phyloP scores from a whole-genome alignment of 164 flowering plant species.

The Chimonanthus praecox region DNA sequence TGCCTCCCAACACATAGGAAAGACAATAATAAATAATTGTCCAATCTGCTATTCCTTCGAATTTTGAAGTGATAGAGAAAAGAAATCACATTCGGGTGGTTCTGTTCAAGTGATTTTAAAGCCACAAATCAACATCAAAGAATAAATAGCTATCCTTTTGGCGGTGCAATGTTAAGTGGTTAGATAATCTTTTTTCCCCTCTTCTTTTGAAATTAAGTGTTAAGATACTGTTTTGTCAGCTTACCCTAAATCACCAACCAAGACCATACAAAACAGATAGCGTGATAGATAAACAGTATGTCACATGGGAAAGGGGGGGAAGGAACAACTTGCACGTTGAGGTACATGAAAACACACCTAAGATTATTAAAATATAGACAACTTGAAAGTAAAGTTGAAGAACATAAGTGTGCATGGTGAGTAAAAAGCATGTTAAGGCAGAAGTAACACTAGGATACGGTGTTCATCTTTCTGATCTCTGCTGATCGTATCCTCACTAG shows the following conservation, averaged over 20 bases:
- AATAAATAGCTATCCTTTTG: background rate
- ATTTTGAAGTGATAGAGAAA: background rate
- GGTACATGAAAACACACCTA: background rate
- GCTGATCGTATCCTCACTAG: slow-evolving; percentile 18
- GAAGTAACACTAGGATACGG: slow-evolving; percentile 40
- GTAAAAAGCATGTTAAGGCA: slow-evolving; percentile 1
- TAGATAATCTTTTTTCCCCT: background rate
- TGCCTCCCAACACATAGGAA: background rate
- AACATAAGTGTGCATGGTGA: background rate
- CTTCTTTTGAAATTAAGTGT: background rate
- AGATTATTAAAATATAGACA: background rate
- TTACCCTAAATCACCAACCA: background rate
- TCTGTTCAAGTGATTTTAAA: no score
- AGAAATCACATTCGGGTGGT: background rate
- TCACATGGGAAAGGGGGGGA: background rate
- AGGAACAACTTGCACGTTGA: background rate
- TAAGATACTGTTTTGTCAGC: background rate
- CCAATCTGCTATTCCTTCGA: background rate
- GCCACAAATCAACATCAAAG: background rate
- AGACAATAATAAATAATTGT: background rate
- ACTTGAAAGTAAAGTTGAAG: background rate
- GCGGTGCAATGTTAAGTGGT: background rate
- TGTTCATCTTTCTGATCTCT: slow-evolving; percentile 20
- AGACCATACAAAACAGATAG: background rate
- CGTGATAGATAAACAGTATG: background rate